These are phyloP conservation scores for Periglandula ipomoeae DNA, from an alignment of 2,329 filamentous ascomycete genomes.

Conservation along the genomic window DNA sequence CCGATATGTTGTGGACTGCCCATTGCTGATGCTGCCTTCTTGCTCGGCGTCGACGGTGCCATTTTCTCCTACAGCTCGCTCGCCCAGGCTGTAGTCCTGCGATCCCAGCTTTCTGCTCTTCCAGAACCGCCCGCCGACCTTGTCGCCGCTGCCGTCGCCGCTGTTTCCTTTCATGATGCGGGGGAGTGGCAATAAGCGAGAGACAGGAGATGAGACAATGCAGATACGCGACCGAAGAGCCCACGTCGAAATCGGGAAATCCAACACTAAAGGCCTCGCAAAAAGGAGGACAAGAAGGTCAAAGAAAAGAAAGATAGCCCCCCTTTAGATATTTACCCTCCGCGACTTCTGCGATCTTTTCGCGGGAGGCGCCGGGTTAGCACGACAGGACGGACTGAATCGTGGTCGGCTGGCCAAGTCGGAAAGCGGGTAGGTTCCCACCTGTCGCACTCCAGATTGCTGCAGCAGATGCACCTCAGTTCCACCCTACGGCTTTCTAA, in stretches of 20 bases:
- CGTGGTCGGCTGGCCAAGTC: background rate
- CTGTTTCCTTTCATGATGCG: slow-evolving; percentile 2
- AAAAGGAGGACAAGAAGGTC: background rate
- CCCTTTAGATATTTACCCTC: background rate
- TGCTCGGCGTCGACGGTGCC: slow-evolving; percentile 13
- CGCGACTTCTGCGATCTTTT: background rate
- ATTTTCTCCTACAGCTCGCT: slow-evolving; percentile 14
- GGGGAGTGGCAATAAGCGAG: background rate
- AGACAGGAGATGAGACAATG: background rate
- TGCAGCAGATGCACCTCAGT: too few species aligned
- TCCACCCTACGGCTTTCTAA: too few species aligned
- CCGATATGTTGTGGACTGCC: slow-evolving; percentile 25
- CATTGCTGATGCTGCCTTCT: slow-evolving; percentile 12
- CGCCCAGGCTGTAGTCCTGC: slow-evolving; percentile 18
- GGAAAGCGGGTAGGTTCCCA: background rate
- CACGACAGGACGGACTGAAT: background rate
- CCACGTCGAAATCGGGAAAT: too few species aligned
- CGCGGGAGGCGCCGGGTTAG: slow-evolving; percentile 1
- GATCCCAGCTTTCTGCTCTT: slow-evolving; percentile 20
- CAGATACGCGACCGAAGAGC: background rate
- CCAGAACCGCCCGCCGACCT: slow-evolving; percentile 18
- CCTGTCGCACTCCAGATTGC: background rate
- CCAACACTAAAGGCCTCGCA: too few species aligned
- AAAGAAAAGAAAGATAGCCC: background rate
- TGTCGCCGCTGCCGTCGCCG: slow-evolving; percentile 9